phyloP scores from a whole-genome alignment of 371 early-diverging fungal species.

The Mortierella sp. region DNA sequence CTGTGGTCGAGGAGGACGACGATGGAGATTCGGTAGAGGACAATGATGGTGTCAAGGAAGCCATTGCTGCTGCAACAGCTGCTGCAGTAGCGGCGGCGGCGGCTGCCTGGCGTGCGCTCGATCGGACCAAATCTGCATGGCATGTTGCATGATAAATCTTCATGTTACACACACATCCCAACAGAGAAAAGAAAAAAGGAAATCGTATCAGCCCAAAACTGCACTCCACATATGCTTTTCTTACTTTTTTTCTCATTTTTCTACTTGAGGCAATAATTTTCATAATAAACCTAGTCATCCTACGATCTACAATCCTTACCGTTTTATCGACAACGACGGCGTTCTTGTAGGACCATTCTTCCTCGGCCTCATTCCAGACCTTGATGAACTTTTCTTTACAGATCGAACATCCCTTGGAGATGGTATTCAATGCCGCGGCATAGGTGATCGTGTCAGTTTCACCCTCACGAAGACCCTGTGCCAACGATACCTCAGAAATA shows the following conservation, averaged over 20 bases:
- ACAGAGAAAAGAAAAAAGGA: background rate
- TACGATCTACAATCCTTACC: constrained; percentile 59
- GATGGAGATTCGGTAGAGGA: background rate
- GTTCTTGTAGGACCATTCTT: constrained; percentile 91
- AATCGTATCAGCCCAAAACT: background rate
- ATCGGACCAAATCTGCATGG: constrained; percentile 65
- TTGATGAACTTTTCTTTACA: constrained; percentile 91
- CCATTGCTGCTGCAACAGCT: background rate
- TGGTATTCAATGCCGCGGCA: constrained; percentile 55
- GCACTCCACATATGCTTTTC: background rate
- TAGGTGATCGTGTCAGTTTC: constrained; percentile 14
- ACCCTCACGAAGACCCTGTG: constrained; percentile 13
- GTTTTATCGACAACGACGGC: constrained; percentile 78
- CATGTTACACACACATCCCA: background rate
- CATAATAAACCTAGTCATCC: too few relatives aligned
- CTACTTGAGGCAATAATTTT: too few relatives aligned
- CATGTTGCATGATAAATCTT: constrained; percentile 81
- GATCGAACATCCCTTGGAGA: constrained; percentile 77
- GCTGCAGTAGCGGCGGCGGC: constrained; percentile 30
- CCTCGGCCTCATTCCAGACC: constrained; percentile 90
- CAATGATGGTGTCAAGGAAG: background rate
- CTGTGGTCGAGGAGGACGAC: background rate
- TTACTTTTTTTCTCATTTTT: background rate
- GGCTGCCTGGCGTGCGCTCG: constrained; percentile 46
- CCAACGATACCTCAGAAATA: constrained; percentile 24